These are phyloP conservation scores for Neurospora tetrasperma DNA, from an alignment of 495 filamentous ascomycete species.

Conservation along the genomic window DNA sequence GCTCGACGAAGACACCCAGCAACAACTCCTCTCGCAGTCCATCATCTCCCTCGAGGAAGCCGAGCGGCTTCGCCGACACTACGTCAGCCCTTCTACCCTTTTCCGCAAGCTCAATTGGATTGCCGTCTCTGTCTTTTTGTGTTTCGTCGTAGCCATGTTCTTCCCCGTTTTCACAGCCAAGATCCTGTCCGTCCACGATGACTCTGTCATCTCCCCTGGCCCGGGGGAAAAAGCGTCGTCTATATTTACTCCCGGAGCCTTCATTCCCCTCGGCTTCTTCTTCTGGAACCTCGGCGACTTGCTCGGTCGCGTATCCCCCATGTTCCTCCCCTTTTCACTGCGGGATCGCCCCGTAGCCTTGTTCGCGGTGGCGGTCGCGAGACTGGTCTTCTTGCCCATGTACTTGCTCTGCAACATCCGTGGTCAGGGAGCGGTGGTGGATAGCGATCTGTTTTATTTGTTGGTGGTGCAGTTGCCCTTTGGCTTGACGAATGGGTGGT, in stretches of 20 bases:
- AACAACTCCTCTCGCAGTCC: constrained; percentile 25
- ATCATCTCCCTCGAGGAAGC: constrained; percentile 35
- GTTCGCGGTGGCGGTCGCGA: constrained; percentile 50
- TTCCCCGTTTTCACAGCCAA: constrained; percentile 86
- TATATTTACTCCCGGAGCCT: constrained; percentile 46
- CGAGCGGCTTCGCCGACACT: constrained; percentile 40
- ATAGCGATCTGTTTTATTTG: constrained; percentile 82
- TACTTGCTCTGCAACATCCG: constrained; percentile 83
- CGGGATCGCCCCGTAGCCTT: constrained; percentile 50
- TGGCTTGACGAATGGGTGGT: constrained; percentile 74
- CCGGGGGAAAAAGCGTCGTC: too few relatives aligned
- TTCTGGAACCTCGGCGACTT: constrained; percentile 93
- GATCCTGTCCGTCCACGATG: constrained; percentile 59
- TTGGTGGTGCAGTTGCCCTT: constrained; percentile 73
- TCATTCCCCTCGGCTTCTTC: constrained; percentile 84
- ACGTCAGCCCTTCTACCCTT: constrained; percentile 54
- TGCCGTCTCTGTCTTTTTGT: constrained; percentile 59
- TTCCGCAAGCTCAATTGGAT: constrained; percentile 66
- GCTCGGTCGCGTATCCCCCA: constrained; percentile 58
- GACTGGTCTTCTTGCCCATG: constrained; percentile 67
- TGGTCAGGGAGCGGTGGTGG: constrained; percentile 55
- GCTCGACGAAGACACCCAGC: constrained; percentile 8
- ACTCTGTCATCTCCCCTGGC: too few relatives aligned
- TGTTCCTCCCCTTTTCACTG: constrained; percentile 50
- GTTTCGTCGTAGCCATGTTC: constrained; percentile 80